Evolutionary conservation across 2,329 filamentous ascomycete species (phyloP).

Genomic region (Ceratocystis variospora): DNA sequence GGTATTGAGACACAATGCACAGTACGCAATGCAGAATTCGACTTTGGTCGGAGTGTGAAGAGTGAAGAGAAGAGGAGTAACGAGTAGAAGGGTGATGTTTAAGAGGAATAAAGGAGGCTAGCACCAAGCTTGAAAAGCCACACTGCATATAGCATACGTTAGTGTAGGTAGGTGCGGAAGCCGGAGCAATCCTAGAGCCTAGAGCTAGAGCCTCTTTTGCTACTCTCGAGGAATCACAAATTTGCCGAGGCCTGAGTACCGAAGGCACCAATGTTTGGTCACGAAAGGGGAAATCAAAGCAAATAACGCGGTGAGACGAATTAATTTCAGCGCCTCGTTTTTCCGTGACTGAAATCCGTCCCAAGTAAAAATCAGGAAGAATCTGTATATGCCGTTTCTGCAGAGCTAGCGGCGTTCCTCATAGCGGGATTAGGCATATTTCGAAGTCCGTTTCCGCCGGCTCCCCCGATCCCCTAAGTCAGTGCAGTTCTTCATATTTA

Average conservation of each 20-base stretch:
- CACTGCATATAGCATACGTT: neutral
- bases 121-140: neutral
- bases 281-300: neutral
- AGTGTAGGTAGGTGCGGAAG: neutral
- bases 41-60: neutral
- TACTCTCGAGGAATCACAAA: neutral
- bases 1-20: no score
- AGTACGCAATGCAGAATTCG: no score
- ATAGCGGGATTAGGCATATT: neutral
- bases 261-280: no score
- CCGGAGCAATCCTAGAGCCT: no score
- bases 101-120: neutral
- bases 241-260: neutral
- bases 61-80: neutral
- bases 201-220: no score
- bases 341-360: neutral
- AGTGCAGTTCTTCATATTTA: no score
- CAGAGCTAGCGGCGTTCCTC: neutral
- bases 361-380: neutral
- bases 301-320: neutral
- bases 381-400: neutral
- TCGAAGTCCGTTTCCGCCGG: neutral
- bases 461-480: no score
- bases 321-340: neutral
- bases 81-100: neutral